Conservation (phyloP, 257 asterid species). For the Solanum rostratum region DNA sequence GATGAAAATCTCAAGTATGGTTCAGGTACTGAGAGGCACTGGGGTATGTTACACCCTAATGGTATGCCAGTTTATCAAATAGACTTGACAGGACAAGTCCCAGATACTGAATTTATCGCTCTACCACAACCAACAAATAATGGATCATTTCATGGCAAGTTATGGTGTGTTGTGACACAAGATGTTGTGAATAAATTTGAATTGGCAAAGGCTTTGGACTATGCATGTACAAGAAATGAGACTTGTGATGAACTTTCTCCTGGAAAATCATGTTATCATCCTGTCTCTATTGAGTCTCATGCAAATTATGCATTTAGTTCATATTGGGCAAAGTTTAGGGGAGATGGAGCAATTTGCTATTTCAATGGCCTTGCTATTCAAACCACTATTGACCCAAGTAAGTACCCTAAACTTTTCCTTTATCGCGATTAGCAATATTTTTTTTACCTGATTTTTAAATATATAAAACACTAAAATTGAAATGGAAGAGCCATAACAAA, state of each 20-base stretch:
- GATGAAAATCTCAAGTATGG: conserved; percentile 56
- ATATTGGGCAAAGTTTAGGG: conserved; percentile 47
- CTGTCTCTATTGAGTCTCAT: conserved; percentile 35
- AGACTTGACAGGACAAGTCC: conserved; percentile 36
- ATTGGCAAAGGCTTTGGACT: conserved; percentile 29
- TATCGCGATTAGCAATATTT: too few species aligned
- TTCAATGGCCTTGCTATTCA: conserved; percentile 26
- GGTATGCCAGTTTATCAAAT: conserved; percentile 51
- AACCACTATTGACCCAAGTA: conserved; percentile 22
- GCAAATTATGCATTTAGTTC: conserved; percentile 83
- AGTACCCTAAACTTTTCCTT: neutral
- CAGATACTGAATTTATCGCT: conserved; percentile 2
- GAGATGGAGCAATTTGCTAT: conserved; percentile 12
- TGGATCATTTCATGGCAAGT: conserved; percentile 39
- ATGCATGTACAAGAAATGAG: conserved; percentile 36
- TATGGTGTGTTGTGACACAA: conserved; percentile 56
- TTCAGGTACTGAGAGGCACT: conserved; percentile 58
- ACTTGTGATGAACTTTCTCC: conserved; percentile 58
- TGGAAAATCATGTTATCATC: conserved; percentile 47
- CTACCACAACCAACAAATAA: conserved; percentile 31
- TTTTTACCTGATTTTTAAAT: too few species aligned
- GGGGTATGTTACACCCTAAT: conserved; percentile 41
- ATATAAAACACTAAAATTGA: too few species aligned
- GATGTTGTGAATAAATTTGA: neutral
- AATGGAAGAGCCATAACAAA: too few species aligned